Conservation (phyloP, 2,329 filamentous ascomycete species). For the Fusarium armeniacum region DNA sequence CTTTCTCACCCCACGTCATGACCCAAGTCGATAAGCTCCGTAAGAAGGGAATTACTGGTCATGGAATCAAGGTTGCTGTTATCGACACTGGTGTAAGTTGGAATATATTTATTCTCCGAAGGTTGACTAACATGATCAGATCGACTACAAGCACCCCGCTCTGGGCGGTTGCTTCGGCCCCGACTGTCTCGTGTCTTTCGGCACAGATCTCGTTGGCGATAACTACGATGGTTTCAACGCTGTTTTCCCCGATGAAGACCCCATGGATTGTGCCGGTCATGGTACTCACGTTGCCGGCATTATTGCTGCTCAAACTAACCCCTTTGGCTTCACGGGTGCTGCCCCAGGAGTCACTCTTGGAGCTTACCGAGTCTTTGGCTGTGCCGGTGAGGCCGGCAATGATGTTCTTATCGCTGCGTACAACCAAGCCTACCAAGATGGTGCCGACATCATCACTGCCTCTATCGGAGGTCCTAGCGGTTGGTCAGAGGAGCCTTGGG, state of each 20-base stretch:
- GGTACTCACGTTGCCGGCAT: conserved; percentile 74
- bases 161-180: conserved; percentile 74
- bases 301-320: conserved; percentile 69
- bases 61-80: conserved; percentile 66
- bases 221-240: conserved; percentile 58
- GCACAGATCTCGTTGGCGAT: conserved; percentile 71
- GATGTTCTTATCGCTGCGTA: conserved; percentile 72
- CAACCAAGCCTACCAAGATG: conserved; percentile 71
- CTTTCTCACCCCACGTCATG: conserved; percentile 65
- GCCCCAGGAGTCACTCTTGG: conserved; percentile 69
- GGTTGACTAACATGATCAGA: conserved; percentile 49
- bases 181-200: conserved; percentile 69
- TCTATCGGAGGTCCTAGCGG: conserved; percentile 66
- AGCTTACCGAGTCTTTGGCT: conserved; percentile 71
- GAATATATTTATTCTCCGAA: accelerated
- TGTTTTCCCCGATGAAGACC: conserved; percentile 63
- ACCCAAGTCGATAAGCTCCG: conserved; percentile 68
- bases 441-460: conserved; percentile 69
- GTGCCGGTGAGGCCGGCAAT: conserved; percentile 62
- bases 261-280: conserved; percentile 70
- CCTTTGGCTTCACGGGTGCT: conserved; percentile 69
- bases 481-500: conserved; percentile 66
- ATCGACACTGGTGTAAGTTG: conserved; percentile 66
- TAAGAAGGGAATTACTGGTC: conserved; percentile 63
- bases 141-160: conserved; percentile 74